These are phyloP conservation scores for Apophysomyces trapeziformis DNA, from an alignment of 371 early-diverging fungal genomes.

Conservation along the genomic window DNA sequence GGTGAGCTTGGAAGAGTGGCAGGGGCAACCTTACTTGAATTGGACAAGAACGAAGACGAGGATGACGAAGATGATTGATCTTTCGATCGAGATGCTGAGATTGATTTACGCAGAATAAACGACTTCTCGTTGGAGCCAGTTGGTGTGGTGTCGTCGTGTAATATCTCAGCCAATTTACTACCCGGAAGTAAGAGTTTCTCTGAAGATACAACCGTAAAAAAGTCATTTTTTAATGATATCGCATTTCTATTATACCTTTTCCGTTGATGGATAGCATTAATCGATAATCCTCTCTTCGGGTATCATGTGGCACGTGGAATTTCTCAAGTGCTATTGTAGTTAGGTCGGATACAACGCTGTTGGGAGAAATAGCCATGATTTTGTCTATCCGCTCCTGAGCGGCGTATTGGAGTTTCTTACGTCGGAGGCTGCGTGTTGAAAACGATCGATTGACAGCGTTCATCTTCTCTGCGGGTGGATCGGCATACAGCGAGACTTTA, in stretches of 20 bases:
- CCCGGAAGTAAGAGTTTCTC: slow-evolving; percentile 21
- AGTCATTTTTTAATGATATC: no score
- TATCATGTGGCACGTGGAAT: slow-evolving; percentile 40
- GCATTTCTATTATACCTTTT: slow-evolving; percentile 11
- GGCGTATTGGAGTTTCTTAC: slow-evolving; percentile 25
- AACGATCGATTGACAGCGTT: slow-evolving; percentile 17
- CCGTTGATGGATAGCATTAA: slow-evolving; percentile 25
- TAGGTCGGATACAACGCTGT: slow-evolving; percentile 36
- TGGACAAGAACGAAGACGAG: slow-evolving; percentile 12
- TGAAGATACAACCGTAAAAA: not conserved
- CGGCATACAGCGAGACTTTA: slow-evolving; percentile 45
- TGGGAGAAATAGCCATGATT: slow-evolving; percentile 40
- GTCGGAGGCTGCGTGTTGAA: slow-evolving; percentile 20
- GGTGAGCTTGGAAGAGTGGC: slow-evolving; percentile 12
- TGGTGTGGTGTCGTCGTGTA: slow-evolving; percentile 28
- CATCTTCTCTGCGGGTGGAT: slow-evolving; percentile 17
- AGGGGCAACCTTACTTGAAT: slow-evolving; percentile 23
- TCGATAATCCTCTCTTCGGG: slow-evolving; percentile 11
- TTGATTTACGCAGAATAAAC: slow-evolving; percentile 34
- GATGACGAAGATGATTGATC: slow-evolving; percentile 14
- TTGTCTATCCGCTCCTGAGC: slow-evolving; percentile 43
- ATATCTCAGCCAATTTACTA: slow-evolving; percentile 23
- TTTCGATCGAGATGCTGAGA: not conserved
- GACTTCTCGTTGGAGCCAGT: slow-evolving; percentile 38
- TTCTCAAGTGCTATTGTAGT: slow-evolving; percentile 47